These are phyloP conservation scores for Aspergillus ustus DNA, from an alignment of 2,329 filamentous ascomycete genomes.

Conservation along the genomic window DNA sequence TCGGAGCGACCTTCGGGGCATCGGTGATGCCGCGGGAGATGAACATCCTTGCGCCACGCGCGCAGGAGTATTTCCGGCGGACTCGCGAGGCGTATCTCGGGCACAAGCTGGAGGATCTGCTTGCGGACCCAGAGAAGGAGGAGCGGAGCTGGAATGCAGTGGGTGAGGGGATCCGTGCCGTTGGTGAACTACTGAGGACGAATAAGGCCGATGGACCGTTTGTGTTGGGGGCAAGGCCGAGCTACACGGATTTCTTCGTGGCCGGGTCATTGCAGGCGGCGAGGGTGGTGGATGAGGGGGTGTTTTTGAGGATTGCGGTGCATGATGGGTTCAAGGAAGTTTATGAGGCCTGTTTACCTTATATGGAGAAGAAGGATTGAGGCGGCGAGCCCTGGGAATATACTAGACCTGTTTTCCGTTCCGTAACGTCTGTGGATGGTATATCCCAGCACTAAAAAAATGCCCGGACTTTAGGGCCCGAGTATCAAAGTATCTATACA, in stretches of 20 bases:
- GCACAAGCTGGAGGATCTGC: slow-evolving; percentile 38
- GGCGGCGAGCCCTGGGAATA: background rate
- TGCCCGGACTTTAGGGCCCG: too few species aligned
- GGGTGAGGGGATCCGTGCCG: slow-evolving; percentile 28
- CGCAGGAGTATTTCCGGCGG: slow-evolving; percentile 46
- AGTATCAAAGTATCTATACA: too few species aligned
- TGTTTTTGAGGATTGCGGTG: slow-evolving; percentile 30
- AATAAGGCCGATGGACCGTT: slow-evolving; percentile 45
- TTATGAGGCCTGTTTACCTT: slow-evolving; percentile 11
- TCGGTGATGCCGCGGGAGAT: slow-evolving; percentile 25
- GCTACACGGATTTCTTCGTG: slow-evolving; percentile 47
- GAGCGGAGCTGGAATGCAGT: slow-evolving; percentile 11
- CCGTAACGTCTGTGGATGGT: background rate
- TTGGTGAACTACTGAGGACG: slow-evolving; percentile 41
- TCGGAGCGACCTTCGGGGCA: slow-evolving; percentile 33
- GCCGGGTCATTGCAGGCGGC: slow-evolving; percentile 42
- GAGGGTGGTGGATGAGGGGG: slow-evolving; percentile 36
- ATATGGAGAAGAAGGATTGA: slow-evolving; percentile 9
- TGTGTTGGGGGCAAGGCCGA: slow-evolving; percentile 31
- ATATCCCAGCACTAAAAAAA: too few species aligned
- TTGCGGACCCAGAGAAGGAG: background rate
- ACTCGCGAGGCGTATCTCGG: slow-evolving; percentile 44
- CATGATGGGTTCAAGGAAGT: slow-evolving; percentile 1
- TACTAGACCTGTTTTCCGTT: background rate
- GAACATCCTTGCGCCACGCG: slow-evolving; percentile 41